Evolutionary conservation across 208 protist genomes (phyloP), one percentile per base, ranked within the genome.

Genomic region (Trypanosoma cruzi): DNA sequence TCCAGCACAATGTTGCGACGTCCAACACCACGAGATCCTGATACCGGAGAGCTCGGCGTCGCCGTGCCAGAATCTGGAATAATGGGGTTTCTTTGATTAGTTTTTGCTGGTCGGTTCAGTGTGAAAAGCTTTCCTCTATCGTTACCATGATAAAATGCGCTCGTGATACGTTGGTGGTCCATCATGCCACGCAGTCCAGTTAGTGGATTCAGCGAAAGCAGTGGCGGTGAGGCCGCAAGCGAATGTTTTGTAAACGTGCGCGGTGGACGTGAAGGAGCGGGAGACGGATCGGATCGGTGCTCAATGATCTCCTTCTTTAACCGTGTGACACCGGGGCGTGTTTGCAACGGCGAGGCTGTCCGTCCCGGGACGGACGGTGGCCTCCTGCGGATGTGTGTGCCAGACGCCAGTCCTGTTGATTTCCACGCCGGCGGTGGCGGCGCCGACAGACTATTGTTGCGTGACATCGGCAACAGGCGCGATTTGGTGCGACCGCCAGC

Each of bases 311-410:
- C 69, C 11, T 49, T 74, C n/a, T 72, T 67, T 1, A 68, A 50
- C 16, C 57, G 68, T 48, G 68, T 37, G 1, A 55, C 56, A 13
- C 26, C 58, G 0, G 31, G 55, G 42, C 40, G 55, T 6, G 55
- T 14, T 13, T 68, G 44, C 7, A 63, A 6, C 8, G 71, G 71
- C 18, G 62, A 70, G 22, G 49, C 37, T 22, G 37, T 26, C 22
- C 71, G 64, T 10, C 57, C 49, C 14, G 32, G 73, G 24, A 84
- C 77, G 6, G 86, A 92, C 46, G 77, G 88, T 13, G 85, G 88
- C 0, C 86, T 81, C 24, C 91, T 82, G 24, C 81, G 73, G 49
- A 93, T 93, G 66, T 92, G 86, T n/a, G 85, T 83, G 44, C 86
- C 88, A 24, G 88, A 94, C 20, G 85, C 72, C 40, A 90, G 67